phyloP scores from a whole-genome alignment of 2,329 filamentous ascomycete genomes.

The Zymoseptoria ardabiliae region DNA sequence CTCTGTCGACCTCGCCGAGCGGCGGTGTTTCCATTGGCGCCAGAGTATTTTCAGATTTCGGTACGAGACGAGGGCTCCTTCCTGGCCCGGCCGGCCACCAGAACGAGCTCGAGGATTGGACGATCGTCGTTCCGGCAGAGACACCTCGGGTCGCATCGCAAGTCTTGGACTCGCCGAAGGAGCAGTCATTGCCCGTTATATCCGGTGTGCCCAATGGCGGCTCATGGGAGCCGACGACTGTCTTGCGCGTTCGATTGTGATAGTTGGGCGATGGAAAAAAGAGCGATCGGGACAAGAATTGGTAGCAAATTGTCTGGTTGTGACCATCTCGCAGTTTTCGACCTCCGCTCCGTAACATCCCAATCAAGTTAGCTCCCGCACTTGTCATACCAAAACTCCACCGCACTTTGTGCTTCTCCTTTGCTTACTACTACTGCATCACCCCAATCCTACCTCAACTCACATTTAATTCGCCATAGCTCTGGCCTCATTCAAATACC shows the following conservation, averaged over 20 bases:
- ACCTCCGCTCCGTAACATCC: background rate
- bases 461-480: background rate
- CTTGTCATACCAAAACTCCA: background rate
- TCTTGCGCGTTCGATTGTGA: too few species aligned
- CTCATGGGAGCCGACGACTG: too few species aligned
- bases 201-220: too few species aligned
- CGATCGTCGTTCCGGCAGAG: background rate
- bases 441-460: background rate
- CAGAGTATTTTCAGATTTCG: too few species aligned
- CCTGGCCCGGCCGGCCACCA: background rate
- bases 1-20: background rate
- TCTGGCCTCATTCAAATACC: background rate
- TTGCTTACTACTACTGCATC: background rate
- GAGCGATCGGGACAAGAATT: background rate
- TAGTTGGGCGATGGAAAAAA: too few species aligned
- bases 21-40: background rate
- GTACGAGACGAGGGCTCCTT: background rate
- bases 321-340: background rate
- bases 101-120: background rate
- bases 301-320: background rate
- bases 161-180: background rate
- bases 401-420: background rate
- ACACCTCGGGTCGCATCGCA: background rate
- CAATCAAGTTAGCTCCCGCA: background rate
- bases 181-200: background rate